These are phyloP conservation scores for Trichophyton mentagrophytes DNA, from an alignment of 2,329 filamentous ascomycete species.

Conservation along the genomic window DNA sequence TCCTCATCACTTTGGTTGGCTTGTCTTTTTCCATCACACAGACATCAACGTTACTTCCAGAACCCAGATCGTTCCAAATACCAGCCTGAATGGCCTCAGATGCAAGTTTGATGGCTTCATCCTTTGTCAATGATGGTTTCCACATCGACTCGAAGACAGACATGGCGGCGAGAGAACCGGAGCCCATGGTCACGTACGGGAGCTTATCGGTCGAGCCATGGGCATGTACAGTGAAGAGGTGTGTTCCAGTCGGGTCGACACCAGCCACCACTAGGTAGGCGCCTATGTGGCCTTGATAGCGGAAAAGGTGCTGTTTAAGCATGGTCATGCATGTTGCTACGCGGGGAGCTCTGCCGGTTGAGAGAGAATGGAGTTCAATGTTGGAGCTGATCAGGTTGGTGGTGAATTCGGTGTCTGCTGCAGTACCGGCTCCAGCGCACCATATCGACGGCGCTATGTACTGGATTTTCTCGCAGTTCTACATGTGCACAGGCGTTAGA, in stretches of 20 bases:
- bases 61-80: conserved; percentile 98
- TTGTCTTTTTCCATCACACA: conserved; percentile 91
- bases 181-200: conserved; percentile 98
- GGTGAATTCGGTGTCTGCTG: conserved; percentile 97
- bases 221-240: conserved; percentile 95
- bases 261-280: conserved; percentile 96
- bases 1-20: conserved; percentile 74
- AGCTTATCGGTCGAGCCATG: conserved; percentile 98
- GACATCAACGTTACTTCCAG: conserved; percentile 93
- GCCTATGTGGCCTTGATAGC: conserved; percentile 93
- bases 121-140: conserved; percentile 63
- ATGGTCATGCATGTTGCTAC: conserved; percentile 99
- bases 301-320: conserved; percentile 98
- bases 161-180: conserved; percentile 91
- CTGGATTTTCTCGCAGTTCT: conserved; percentile 99
- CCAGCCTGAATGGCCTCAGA: conserved; percentile 84
- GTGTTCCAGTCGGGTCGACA: conserved; percentile 85
- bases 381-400: conserved; percentile 97
- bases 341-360: conserved; percentile 88
- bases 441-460: conserved; percentile 98
- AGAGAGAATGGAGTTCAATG: conserved; percentile 92
- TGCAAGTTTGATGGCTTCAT: conserved; percentile 71
- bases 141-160: conserved; percentile 94
- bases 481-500: conserved; percentile 2
- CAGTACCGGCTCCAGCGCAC: conserved; percentile 96